Percentiles rank a stretch among this genome's conserved stretches.
phyloP scores from a whole-genome alignment of 1,284 basidiomycete species.

The Mixia osmundae region DNA sequence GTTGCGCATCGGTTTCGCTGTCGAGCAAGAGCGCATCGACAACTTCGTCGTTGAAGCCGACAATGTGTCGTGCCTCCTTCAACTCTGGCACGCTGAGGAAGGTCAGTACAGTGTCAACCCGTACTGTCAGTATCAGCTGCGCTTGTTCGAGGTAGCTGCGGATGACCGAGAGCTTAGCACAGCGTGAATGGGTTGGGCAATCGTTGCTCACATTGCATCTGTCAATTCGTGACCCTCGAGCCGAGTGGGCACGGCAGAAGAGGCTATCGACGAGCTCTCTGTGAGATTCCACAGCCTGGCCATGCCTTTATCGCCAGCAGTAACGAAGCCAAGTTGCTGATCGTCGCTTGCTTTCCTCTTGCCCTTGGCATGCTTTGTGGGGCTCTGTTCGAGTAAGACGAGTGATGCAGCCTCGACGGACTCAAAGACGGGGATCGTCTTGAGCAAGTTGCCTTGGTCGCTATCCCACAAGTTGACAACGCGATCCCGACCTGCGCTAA shows the following conservation, averaged over 20 bases:
- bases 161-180: neutral
- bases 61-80: constrained; percentile 51
- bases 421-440: constrained; percentile 66
- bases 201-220: constrained; percentile 12
- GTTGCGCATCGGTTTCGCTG: constrained; percentile 14
- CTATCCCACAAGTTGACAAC: constrained; percentile 78
- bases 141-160: neutral
- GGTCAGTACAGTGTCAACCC: constrained; percentile 90
- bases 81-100: constrained; percentile 49
- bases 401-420: constrained; percentile 72
- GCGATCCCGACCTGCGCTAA: constrained; percentile 72
- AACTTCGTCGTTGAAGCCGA: constrained; percentile 97
- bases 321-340: constrained; percentile 35
- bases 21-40: constrained; percentile 62
- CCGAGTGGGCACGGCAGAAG: too few relatives aligned
- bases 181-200: neutral
- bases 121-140: constrained; percentile 77
- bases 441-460: constrained; percentile 30
- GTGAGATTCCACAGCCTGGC: constrained; percentile 61
- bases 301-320: constrained; percentile 65
- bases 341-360: constrained; percentile 18
- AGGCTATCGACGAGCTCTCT: constrained; percentile 38
- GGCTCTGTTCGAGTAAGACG: constrained; percentile 41
- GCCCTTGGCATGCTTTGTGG: constrained; percentile 23
- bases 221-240: too few relatives aligned